Evolutionary conservation across 2,329 filamentous ascomycete genomes (phyloP).

Genomic region (Polytolypa hystricis): DNA sequence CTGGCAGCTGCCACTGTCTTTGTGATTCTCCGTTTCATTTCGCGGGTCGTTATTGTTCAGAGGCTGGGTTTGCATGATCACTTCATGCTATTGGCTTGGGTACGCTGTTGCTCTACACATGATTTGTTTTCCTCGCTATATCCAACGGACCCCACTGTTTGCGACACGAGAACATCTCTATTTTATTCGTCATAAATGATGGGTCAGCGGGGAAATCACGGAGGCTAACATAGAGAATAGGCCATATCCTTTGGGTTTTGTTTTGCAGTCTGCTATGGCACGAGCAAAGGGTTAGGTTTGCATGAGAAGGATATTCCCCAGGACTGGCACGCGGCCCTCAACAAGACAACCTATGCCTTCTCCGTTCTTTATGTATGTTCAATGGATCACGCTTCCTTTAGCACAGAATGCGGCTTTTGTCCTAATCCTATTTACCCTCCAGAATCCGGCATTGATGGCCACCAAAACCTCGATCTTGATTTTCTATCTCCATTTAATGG

Average conservation of each 20-base stretch:
- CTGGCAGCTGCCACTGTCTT: conserved; percentile 62
- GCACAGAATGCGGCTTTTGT: too few relatives aligned
- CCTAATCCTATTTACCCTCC: conserved; percentile 4
- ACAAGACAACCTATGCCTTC: conserved; percentile 39
- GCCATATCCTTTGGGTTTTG: conserved; percentile 36
- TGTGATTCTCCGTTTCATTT: conserved; percentile 62
- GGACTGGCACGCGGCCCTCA: conserved; percentile 22
- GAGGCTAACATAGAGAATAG: conserved; percentile 15
- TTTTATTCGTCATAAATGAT: neutral
- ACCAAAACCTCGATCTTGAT: conserved; percentile 87
- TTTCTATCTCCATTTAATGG: conserved; percentile 77
- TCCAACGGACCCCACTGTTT: conserved; percentile 8
- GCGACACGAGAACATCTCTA: too few relatives aligned
- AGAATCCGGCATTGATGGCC: conserved; percentile 83
- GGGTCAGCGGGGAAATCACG: neutral
- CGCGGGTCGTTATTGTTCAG: conserved; percentile 61
- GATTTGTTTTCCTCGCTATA: too few relatives aligned
- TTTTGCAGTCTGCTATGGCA: conserved; percentile 35
- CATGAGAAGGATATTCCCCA: conserved; percentile 28
- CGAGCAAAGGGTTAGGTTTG: conserved; percentile 32
- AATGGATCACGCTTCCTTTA: conserved; percentile 3
- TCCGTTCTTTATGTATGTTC: conserved; percentile 11
- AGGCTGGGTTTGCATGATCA: conserved; percentile 67
- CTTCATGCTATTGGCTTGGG: conserved; percentile 70
- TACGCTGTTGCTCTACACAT: too few relatives aligned